Evolutionary conservation across 1,139 yeast species (phyloP), one percentile per base, ranked within the genome.

Genomic region (Candida sp.): DNA sequence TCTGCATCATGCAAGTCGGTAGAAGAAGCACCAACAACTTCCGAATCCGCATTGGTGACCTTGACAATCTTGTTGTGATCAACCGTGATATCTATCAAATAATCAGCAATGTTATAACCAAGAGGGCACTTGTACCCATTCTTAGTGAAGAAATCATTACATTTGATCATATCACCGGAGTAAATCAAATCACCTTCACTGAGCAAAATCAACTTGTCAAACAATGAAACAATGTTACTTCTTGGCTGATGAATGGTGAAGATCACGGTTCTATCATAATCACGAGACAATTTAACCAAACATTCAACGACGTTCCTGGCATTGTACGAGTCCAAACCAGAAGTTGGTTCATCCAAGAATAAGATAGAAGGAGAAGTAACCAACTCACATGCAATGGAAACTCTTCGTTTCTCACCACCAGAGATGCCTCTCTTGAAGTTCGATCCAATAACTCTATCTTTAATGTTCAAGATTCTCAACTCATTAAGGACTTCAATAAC

Each of bases 181-280:
- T 89, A 94, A 1, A 93, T 87, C 65, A 91, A 73, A 59, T 86
- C 86, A 54, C 99, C 99, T 56, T 88, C 88, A 39, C 97, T 90
- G 49, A 94, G 77, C 47, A 94, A 73, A 2, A 94, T 69, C 49
- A 94, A 77, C 58, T 88, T 87, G 65, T 93, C 98, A 70, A 94
- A 94, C 50, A 91, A 72, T 0, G 97, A 85, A 30, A 94, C 98
- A 65, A 94, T 93, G 62, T 94, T 94, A 54, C 97, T 90, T 65
- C 99, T 82, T n/a, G 99, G 99, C 66, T 94, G 99, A 70, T 94
- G 99, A 57, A 94, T 94, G 0, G 99, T 91, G 65, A 94, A 88
- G 1, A 94, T 84, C 45, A 94, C 86, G 0, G 99, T 93, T 64
- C 98, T 83, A 54, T 88, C 85, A 66, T 86, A 90, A 59, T 86